Conservation (phyloP, 129 eudicot species). For the Oenanthe sinensis region DNA sequence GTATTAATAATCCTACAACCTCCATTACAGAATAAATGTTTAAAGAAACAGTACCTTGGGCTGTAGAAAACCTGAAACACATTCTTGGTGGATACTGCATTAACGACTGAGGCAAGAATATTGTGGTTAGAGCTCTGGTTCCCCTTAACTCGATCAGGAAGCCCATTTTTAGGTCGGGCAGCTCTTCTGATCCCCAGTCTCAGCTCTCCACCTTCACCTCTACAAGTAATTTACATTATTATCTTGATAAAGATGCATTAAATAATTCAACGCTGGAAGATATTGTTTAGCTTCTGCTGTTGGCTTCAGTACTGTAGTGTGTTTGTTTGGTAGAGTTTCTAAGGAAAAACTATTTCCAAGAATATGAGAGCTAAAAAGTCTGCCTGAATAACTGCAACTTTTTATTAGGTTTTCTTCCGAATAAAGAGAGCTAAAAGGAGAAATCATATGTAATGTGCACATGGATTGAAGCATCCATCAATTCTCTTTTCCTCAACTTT, state of each 20-base stretch:
- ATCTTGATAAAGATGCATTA: not conserved
- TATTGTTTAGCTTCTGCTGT: not conserved
- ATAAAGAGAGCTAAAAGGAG: not conserved
- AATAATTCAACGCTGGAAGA: not conserved
- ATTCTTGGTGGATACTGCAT: constrained; percentile 55
- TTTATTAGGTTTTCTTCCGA: not conserved
- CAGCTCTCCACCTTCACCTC: constrained; percentile 85
- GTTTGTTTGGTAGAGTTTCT: not conserved
- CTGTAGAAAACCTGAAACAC: constrained; percentile 63
- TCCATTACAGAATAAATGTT: not conserved
- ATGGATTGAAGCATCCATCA: not conserved
- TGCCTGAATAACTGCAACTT: not conserved
- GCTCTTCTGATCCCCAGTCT: constrained; percentile 88
- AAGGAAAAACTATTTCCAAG: not conserved
- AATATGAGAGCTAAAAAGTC: not conserved
- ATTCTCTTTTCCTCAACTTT: not conserved
- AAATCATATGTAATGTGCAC: not conserved
- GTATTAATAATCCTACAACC: not conserved
- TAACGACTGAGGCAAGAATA: constrained; percentile 53
- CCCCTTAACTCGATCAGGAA: constrained; percentile 52
- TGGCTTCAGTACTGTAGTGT: not conserved
- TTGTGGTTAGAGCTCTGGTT: constrained; percentile 44
- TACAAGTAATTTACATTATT: constrained; percentile 17
- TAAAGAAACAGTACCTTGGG: constrained; percentile 46
- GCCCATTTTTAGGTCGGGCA: constrained; percentile 65